Conservation (phyloP, 2,329 filamentous ascomycete genomes). For the Rhynchosporium agropyri region DNA sequence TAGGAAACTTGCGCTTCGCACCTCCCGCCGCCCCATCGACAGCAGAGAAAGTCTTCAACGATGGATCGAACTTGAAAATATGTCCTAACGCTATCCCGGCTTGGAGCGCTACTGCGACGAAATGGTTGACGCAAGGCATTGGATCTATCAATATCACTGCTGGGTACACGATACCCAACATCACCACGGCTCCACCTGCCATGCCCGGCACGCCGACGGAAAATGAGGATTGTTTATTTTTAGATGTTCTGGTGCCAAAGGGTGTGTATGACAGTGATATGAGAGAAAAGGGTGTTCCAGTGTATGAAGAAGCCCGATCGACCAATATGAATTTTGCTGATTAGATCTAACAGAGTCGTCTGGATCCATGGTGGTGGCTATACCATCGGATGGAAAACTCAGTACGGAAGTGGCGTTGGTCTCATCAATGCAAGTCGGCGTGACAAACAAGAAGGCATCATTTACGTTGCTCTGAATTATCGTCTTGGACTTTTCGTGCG, state of each 20-base stretch:
- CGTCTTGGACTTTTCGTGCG: conserved; percentile 41
- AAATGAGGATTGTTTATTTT: conserved; percentile 51
- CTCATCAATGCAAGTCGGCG: conserved; percentile 40
- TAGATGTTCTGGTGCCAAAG: conserved; percentile 51
- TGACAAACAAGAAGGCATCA: conserved; percentile 42
- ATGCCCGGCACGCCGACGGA: not conserved
- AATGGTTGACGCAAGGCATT: conserved; percentile 5
- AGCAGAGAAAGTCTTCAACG: conserved; percentile 40
- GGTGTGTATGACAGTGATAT: conserved; percentile 43
- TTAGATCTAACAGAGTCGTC: conserved; percentile 47
- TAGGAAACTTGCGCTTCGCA: conserved; percentile 48
- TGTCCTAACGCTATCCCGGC: conserved; percentile 45
- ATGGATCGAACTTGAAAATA: conserved; percentile 39
- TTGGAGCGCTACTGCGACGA: not conserved
- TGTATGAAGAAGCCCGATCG: conserved; percentile 19
- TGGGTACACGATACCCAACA: conserved; percentile 23
- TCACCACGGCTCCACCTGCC: conserved; percentile 5
- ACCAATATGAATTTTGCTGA: not conserved
- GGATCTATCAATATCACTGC: conserved; percentile 3
- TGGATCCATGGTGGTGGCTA: conserved; percentile 55
- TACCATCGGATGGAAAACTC: conserved; percentile 45
- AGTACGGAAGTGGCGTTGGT: conserved; percentile 43
- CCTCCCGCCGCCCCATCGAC: conserved; percentile 41
- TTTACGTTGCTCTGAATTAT: conserved; percentile 43
- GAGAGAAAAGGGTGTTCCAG: conserved; percentile 26